These are phyloP conservation scores for Thalia dealbata DNA, from an alignment of 176 grass and related monocot species.

Conservation along the genomic window DNA sequence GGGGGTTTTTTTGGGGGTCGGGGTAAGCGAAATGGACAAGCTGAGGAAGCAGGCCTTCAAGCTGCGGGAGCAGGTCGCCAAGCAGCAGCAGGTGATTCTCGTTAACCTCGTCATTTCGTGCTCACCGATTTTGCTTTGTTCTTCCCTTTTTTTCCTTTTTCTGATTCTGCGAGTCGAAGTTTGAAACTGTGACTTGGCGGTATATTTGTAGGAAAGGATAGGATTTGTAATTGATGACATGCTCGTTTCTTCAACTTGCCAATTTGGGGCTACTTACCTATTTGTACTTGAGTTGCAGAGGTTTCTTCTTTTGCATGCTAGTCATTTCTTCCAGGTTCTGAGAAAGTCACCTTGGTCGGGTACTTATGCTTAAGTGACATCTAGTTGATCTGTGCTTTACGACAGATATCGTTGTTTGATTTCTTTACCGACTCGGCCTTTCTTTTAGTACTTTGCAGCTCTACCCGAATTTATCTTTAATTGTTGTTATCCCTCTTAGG, in stretches of 20 bases:
- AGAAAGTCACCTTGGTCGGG: no score
- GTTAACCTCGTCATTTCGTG: not conserved
- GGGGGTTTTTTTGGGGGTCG: not conserved
- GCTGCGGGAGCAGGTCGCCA: conserved; percentile 92
- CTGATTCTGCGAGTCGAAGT: not conserved
- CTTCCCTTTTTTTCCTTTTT: not conserved
- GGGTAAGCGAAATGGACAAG: conserved; percentile 44
- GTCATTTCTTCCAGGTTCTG: no score
- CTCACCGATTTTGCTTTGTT: not conserved
- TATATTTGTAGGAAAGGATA: not conserved
- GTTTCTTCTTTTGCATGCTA: no score
- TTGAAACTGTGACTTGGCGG: no score
- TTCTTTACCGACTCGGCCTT: not conserved
- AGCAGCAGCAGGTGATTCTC: conserved; percentile 74
- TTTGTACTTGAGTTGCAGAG: no score
- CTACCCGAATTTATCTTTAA: not conserved
- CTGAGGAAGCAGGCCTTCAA: conserved; percentile 88
- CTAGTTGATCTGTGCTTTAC: no score
- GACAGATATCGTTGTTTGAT: not conserved
- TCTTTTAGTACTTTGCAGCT: not conserved
- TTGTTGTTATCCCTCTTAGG: no score
- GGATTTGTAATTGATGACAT: not conserved
- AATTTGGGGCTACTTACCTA: no score
- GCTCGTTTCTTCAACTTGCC: not conserved
- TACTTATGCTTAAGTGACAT: not conserved